phyloP scores from a whole-genome alignment of 2,329 filamentous ascomycete genomes.

The Waltergamsia citrina region DNA sequence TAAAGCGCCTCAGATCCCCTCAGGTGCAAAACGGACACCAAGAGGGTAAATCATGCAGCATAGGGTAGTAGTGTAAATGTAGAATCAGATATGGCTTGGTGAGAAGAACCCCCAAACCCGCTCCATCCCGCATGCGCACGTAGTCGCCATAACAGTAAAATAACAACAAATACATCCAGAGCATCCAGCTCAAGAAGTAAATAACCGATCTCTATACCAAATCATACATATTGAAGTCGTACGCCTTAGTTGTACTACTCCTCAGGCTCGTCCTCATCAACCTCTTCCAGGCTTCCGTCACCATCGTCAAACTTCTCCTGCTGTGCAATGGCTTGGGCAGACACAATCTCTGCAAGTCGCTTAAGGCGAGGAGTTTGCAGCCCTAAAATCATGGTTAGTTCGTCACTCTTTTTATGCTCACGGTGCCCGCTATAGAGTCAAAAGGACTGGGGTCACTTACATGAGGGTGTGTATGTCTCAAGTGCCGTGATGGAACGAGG shows the following conservation, averaged over 20 bases:
- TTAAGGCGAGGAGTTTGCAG: conserved; percentile 93
- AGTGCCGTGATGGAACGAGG: conserved; percentile 90
- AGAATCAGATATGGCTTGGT: conserved; percentile 1
- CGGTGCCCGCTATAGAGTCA: too few species aligned
- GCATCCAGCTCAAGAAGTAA: conserved; percentile 1
- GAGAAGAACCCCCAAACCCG: not conserved
- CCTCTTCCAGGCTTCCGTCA: conserved; percentile 37
- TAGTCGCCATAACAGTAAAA: conserved; percentile 2
- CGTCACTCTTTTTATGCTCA: conserved; percentile 15
- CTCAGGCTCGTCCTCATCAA: conserved; percentile 33
- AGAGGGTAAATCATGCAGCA: too few species aligned
- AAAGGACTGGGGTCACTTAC: conserved; percentile 53
- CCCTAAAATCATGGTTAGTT: conserved; percentile 42
- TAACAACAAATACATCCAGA: conserved; percentile 3
- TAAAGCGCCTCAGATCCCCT: too few species aligned
- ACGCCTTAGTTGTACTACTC: conserved; percentile 9
- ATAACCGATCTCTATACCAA: too few species aligned
- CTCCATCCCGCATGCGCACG: conserved; percentile 1
- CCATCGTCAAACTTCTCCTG: conserved; percentile 69
- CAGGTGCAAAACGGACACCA: too few species aligned
- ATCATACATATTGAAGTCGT: not conserved
- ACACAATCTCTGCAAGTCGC: conserved; percentile 95
- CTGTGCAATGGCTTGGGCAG: conserved; percentile 89
- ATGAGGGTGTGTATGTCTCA: conserved; percentile 96
- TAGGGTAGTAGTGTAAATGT: too few species aligned